Percentiles rank a stretch among this genome's conserved stretches.
Conservation (phyloP, 2,329 filamentous ascomycete species). For the Ophiostoma fasciatum region DNA sequence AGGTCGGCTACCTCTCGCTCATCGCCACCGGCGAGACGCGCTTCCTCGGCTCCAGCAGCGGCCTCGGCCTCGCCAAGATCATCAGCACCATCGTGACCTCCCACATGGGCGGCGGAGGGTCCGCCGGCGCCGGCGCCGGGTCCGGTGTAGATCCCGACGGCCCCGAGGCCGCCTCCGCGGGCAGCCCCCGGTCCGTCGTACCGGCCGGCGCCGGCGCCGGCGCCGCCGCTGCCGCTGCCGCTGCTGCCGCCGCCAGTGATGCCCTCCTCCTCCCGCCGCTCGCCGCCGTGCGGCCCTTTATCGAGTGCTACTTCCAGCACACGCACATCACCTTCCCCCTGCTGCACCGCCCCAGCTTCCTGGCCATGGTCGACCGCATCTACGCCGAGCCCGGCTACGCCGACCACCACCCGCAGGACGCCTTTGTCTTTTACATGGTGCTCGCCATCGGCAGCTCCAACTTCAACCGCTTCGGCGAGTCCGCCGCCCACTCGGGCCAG, state of each 20-base stretch:
- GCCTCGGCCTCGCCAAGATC: constrained; percentile 6
- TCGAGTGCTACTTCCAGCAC: constrained; percentile 11
- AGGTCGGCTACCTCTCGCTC: constrained; percentile 5
- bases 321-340: constrained; percentile 11
- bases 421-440: constrained; percentile 9
- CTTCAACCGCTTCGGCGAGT: constrained; percentile 5
- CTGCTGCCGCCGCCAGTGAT: no score
- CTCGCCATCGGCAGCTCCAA: constrained; percentile 7
- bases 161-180: background rate
- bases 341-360: constrained; percentile 10
- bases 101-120: background rate
- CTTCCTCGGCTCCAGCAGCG: constrained; percentile 11
- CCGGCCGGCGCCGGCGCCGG: no score
- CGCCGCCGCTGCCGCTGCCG: no score
- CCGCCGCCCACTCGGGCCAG: background rate
- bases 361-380: constrained; percentile 7
- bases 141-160: no score
- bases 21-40: constrained; percentile 6
- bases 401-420: constrained; percentile 1
- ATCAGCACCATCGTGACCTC: constrained; percentile 2
- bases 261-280: background rate
- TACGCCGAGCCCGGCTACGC: constrained; percentile 6
- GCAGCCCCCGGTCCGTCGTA: background rate
- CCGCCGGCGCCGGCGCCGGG: no score
- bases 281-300: constrained; percentile 1